Base-by-base conservation (phyloP, 805 yeast genomes). In the Cyberlindnera japonica region DNA sequence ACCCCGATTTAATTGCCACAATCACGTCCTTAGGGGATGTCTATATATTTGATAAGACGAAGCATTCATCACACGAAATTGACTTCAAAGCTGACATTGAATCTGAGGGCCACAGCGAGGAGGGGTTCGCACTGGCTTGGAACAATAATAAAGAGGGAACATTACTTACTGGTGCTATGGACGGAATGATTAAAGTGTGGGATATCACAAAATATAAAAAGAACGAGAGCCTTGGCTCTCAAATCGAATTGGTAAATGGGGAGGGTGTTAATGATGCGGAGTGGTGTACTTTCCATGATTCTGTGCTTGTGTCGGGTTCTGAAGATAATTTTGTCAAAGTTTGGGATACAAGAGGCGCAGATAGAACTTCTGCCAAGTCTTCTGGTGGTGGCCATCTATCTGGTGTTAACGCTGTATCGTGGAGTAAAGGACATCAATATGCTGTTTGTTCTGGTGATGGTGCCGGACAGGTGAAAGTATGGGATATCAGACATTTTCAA, bases 1-100 rank as follows among this genome's bases (percentile, higher is more conserved):
- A 90, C 53, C 93, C 93, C 2, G 93, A 89, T 54, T 55, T 90
- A 5, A 69, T 90, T 5, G 87, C 90, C 2, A 74, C 88, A 15
- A 76, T 80, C 9, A 77, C 84, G 31, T 77, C 82, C 30, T 58
- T 64, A 23, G 96, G 96, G 1, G 66, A 72, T 12, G 67, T 82
- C 11, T 76, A 72, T 37, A 63, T 90, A 4, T 86, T 81, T 60
- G 95, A 90, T 59, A 71, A 93, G 50, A 89, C 97, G 0, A 88
- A 86, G 57, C 95, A 87, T 58, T 72, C 88, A 1, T 64, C 71
- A 11, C 64, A 62, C 30, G 70, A 73, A 4, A 41, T 62, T 11
- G 62, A 50, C 5, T 64, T 64, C 51, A 67, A 68, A 49, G 79
- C 79, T 5, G 83, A 83, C 40, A 64, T 80, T 13, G 59, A 68